A percentile compares a stretch with the other conserved stretches of the same genome.
Evolutionary conservation across 805 yeast species (phyloP).

Genomic region (Wickerhamiella parazyma): DNA sequence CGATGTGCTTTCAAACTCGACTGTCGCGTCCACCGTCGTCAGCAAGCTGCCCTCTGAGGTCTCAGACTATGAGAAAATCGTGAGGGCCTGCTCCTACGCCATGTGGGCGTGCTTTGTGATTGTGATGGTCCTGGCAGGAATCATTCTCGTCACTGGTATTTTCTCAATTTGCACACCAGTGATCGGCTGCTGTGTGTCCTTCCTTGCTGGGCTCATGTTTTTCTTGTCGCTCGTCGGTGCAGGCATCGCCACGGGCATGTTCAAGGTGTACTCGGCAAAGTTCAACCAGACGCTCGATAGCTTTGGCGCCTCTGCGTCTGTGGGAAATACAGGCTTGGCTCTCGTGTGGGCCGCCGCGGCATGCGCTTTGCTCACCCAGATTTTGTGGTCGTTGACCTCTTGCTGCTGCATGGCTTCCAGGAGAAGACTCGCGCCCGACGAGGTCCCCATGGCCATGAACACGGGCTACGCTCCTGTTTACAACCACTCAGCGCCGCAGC

Average conservation of each 20-base stretch:
- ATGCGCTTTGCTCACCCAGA: conserved; percentile 31
- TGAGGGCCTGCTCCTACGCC: conserved; percentile 39
- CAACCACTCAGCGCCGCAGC: not conserved
- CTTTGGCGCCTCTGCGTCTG: conserved; percentile 42
- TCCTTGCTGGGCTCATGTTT: conserved; percentile 27
- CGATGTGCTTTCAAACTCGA: conserved; percentile 20
- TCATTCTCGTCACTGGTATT: not conserved
- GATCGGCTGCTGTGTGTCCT: conserved; percentile 6
- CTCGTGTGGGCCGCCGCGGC: conserved; percentile 52
- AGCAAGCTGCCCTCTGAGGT: conserved; percentile 40
- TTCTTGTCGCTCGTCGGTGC: conserved; percentile 23
- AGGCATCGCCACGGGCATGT: conserved; percentile 54
- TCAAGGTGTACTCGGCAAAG: conserved; percentile 33
- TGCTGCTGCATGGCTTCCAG: conserved; percentile 30
- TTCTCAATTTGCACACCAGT: conserved; percentile 2
- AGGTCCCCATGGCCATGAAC: not conserved
- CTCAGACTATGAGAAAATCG: conserved; percentile 32
- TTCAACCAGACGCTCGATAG: conserved; percentile 36
- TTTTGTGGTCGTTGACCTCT: conserved; percentile 31
- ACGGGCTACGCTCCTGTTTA: not conserved
- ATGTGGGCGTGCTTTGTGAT: conserved; percentile 43
- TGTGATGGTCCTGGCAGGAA: conserved; percentile 30
- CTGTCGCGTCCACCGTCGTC: conserved; percentile 18
- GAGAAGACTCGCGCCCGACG: not conserved
- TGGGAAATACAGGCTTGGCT: conserved; percentile 41